Percentiles rank a stretch among this genome's conserved stretches.
These are phyloP conservation scores for Porpolomopsis calyptriformis DNA, from an alignment of 768 basidiomycete genomes.

Conservation along the genomic window DNA sequence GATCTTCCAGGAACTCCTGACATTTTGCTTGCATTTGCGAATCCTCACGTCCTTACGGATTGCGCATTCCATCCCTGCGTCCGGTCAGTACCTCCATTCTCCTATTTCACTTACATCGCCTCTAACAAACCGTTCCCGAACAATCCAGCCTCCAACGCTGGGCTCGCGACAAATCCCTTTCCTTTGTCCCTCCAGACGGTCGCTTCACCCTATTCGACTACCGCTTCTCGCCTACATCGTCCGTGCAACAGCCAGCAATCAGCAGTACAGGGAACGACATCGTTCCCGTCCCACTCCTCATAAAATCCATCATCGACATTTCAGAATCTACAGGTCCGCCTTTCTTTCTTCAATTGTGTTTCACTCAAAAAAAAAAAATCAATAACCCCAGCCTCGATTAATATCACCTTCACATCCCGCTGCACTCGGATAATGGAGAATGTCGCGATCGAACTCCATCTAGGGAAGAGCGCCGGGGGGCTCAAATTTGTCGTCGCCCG, in stretches of 20 bases:
- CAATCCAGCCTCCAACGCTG: slow-evolving; percentile 67
- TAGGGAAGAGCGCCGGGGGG: slow-evolving; percentile 64
- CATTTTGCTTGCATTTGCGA: slow-evolving; percentile 64
- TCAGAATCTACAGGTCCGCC: slow-evolving; percentile 32
- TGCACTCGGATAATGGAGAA: slow-evolving; percentile 60
- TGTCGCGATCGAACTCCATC: slow-evolving; percentile 56
- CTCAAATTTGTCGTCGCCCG: slow-evolving; percentile 64
- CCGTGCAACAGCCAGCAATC: slow-evolving; percentile 19
- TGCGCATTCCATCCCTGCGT: slow-evolving; percentile 91
- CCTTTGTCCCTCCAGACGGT: slow-evolving; percentile 92
- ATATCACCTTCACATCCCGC: slow-evolving; percentile 53
- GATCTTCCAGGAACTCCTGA: slow-evolving; percentile 70
- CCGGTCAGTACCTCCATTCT: slow-evolving; percentile 41
- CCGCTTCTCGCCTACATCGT: slow-evolving; percentile 44
- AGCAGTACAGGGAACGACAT: slow-evolving; percentile 27
- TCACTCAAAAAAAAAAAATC: neutral
- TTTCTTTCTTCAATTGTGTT: neutral
- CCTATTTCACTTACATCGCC: neutral
- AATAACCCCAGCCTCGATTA: slow-evolving; percentile 39
- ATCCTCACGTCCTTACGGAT: slow-evolving; percentile 61
- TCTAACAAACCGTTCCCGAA: slow-evolving; percentile 3
- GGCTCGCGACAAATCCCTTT: slow-evolving; percentile 63
- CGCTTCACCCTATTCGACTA: slow-evolving; percentile 80
- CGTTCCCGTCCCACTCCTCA: slow-evolving; percentile 39
- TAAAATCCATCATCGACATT: slow-evolving; percentile 40